These are phyloP conservation scores for Aegilops longissima DNA, from an alignment of 176 grass and related monocot species.

Conservation along the genomic window DNA sequence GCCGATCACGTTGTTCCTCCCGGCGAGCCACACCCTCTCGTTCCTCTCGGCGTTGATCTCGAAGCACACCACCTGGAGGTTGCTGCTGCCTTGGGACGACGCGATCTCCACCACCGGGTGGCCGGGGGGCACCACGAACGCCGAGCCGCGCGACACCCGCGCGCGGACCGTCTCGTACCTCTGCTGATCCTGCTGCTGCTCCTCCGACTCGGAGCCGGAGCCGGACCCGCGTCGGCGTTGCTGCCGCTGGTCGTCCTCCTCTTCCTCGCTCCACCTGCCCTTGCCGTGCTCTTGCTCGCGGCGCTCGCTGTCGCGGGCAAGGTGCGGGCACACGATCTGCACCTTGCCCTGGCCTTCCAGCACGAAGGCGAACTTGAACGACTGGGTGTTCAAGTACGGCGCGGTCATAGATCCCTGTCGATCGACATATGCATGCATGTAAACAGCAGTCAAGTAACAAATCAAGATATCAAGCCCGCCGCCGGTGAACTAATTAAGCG, in stretches of 20 bases:
- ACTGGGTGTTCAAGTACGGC: slow-evolving; percentile 57
- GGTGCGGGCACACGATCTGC: slow-evolving; percentile 81
- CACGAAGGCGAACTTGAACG: slow-evolving; percentile 61
- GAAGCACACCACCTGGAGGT: slow-evolving; percentile 75
- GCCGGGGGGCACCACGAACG: slow-evolving; percentile 59
- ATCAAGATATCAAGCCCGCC: neutral
- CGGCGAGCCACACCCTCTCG: slow-evolving; percentile 70
- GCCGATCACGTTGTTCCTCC: slow-evolving; percentile 49
- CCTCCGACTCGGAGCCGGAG: neutral
- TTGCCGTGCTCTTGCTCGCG: neutral
- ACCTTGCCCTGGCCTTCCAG: slow-evolving; percentile 37
- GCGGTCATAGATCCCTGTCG: slow-evolving; percentile 75
- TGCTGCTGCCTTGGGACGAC: slow-evolving; percentile 41
- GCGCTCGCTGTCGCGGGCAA: too few species aligned
- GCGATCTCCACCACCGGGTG: slow-evolving; percentile 56
- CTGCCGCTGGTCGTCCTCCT: neutral
- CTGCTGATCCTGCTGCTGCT: neutral
- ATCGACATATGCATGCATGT: neutral
- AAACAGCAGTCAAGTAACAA: neutral
- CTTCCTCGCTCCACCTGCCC: slow-evolving; percentile 1
- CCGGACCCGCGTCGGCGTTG: neutral
- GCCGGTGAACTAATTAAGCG: too few species aligned
- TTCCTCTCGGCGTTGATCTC: slow-evolving; percentile 54
- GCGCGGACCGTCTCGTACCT: slow-evolving; percentile 43
- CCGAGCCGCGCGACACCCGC: slow-evolving; percentile 38